Evolutionary conservation across 495 filamentous ascomycete genomes (phyloP).

Genomic region (Penicillium canescens): DNA sequence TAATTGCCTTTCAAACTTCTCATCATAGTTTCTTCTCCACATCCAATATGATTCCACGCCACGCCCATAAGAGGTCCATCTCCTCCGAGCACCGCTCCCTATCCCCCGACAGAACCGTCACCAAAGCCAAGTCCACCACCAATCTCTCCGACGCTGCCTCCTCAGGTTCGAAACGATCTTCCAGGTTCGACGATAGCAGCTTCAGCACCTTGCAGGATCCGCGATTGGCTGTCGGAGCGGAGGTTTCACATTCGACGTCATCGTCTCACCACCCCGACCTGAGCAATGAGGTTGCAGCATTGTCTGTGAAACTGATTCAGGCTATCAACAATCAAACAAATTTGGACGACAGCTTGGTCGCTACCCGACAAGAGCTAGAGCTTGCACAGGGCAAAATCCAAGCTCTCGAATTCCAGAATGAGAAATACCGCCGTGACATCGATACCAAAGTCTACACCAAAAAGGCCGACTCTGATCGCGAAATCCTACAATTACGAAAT

Average conservation of each 20-base stretch:
- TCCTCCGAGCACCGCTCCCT: conserved; percentile 42
- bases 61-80: conserved; percentile 42
- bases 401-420: conserved; percentile 65
- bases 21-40: conserved; percentile 40
- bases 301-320: conserved; percentile 94
- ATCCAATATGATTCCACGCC: conserved; percentile 46
- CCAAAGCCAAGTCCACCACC: conserved; percentile 46
- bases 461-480: conserved; percentile 65
- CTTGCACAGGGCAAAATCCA: conserved; percentile 65
- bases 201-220: conserved; percentile 56
- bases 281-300: conserved; percentile 81
- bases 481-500: conserved; percentile 67
- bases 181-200: conserved; percentile 32
- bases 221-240: conserved; percentile 34
- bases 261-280: conserved; percentile 71
- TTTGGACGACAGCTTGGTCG: conserved; percentile 83
- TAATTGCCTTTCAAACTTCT: conserved; percentile 49
- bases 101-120: conserved; percentile 41
- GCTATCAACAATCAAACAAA: conserved; percentile 97
- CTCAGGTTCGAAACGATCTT: not conserved
- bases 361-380: conserved; percentile 81
- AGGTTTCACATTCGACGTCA: conserved; percentile 39
- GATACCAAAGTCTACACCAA: conserved; percentile 69
- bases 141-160: conserved; percentile 34
- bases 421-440: conserved; percentile 72